These are phyloP conservation scores for Saksenaea oblongispora DNA, from an alignment of 371 early-diverging fungal species.

Conservation along the genomic window DNA sequence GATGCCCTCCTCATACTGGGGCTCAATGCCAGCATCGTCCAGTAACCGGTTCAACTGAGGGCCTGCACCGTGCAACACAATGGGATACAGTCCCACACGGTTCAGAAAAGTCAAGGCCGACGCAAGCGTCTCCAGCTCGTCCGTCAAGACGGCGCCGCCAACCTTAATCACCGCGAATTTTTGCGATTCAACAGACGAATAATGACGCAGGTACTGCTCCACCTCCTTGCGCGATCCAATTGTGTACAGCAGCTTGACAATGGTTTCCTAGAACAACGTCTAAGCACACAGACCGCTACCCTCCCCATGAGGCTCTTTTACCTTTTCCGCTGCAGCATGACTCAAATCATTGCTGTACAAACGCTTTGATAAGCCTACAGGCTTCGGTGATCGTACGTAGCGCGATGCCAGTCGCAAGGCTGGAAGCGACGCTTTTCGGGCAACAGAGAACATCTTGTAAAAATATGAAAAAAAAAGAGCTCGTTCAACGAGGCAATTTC, in stretches of 20 bases:
- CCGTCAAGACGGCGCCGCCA: slow-evolving; percentile 95
- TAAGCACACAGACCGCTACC: neutral
- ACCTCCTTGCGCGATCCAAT: slow-evolving; percentile 98
- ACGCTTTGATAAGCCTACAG: slow-evolving; percentile 15
- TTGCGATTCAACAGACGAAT: slow-evolving; percentile 95
- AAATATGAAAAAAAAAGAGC: neutral
- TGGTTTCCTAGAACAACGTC: slow-evolving; percentile 77
- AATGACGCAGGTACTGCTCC: slow-evolving; percentile 95
- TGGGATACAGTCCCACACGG: slow-evolving; percentile 96
- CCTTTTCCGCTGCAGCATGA: slow-evolving; percentile 44
- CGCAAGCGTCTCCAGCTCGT: slow-evolving; percentile 93
- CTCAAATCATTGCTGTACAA: slow-evolving; percentile 22
- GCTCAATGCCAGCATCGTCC: slow-evolving; percentile 85
- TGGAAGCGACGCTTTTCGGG: slow-evolving; percentile 30
- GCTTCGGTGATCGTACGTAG: slow-evolving; percentile 9
- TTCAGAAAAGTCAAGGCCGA: slow-evolving; percentile 94
- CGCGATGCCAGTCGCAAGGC: slow-evolving; percentile 20
- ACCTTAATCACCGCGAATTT: slow-evolving; percentile 99
- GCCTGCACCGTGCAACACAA: slow-evolving; percentile 97
- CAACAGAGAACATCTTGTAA: slow-evolving; percentile 33
- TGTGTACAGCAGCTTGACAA: slow-evolving; percentile 95
- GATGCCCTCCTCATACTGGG: slow-evolving; percentile 94
- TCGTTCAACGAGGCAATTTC: neutral
- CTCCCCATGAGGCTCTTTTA: slow-evolving; percentile 6
- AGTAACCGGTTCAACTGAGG: slow-evolving; percentile 92